Base-by-base conservation (phyloP, 1,284 basidiomycete genomes). In the Apiotrichum siamense region DNA sequence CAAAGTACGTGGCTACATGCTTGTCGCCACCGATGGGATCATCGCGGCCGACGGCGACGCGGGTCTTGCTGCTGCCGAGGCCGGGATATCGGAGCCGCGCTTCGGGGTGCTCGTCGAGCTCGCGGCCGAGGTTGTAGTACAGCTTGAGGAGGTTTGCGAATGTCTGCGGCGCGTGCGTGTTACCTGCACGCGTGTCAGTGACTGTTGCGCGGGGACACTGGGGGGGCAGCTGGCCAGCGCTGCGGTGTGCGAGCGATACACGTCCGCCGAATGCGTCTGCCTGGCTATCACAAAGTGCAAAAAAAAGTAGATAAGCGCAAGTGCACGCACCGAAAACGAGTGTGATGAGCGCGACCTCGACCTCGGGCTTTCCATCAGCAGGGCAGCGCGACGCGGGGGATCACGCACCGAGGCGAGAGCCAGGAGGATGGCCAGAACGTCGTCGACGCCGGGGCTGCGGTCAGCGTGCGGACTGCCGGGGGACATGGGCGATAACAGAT, bases 1-100 rank as follows among this genome's bases (percentile, higher is more conserved):
- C 71, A 54, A 97, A 94, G 69, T 93, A 96, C 57, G 86, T 81
- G 12, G 94, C 93, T 49, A 81, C 84, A 61, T 88, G 85, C 29
- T 82, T 71, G 24, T 82, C 80, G 4, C 92, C 92, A 44, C 82
- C 79, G 3, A 96, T 76, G 4, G 94, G 94, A 0, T 77, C 78
- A n/a, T 76, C 73, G 37, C 83, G 79, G 4, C 90, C 91, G 44
- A 79, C 72, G 1, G 80, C 83, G 50, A 88, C 76, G 42, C 87
- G 78, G 0, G 85, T 83, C 61, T 79, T 84, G 47, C 45, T 64
- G 3, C 20, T 9, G 3, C 27, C 41, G 41, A 43, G 10, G 37
- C 27, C 51, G 80, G 84, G 84, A 66, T 86, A 92, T 32, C 83
- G 79, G 31, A 63, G 58, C 42, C 64, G 66, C 43, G 84, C 78